Conservation (phyloP, 2,329 filamentous ascomycete genomes). For the Colletotrichum eremochloae region DNA sequence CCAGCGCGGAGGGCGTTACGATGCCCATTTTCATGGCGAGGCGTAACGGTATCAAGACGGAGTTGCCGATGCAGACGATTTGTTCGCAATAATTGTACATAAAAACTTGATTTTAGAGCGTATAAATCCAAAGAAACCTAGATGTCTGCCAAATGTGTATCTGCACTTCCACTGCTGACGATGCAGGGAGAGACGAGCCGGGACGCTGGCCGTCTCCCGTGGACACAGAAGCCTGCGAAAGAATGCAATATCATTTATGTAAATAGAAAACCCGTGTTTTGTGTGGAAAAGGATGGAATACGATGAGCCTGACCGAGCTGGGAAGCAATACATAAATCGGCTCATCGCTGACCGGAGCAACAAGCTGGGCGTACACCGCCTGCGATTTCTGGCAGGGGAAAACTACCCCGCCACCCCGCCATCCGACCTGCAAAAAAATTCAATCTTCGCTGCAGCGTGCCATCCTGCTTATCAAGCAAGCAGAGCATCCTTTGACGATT, state of each 20-base stretch:
- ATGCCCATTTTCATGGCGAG: conserved; percentile 10
- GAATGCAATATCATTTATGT: no score
- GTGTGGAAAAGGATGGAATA: neutral
- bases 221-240: no score
- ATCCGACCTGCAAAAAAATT: conserved; percentile 39
- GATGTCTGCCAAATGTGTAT: neutral
- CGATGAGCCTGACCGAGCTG: neutral
- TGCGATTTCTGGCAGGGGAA: conserved; percentile 19
- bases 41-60: neutral
- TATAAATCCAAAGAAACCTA: neutral
- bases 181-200: no score
- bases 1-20: conserved; percentile 9
- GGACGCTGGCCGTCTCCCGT: neutral
- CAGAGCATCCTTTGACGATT: conserved; percentile 35
- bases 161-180: neutral
- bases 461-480: conserved; percentile 40
- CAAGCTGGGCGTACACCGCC: conserved; percentile 21
- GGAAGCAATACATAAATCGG: no score
- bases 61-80: no score
- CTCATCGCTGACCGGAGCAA: neutral
- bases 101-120: no score
- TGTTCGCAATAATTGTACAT: neutral
- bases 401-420: conserved; percentile 41
- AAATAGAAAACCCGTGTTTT: neutral
- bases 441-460: conserved; percentile 1